A percentile compares a stretch with the other conserved stretches of the same genome.
Evolutionary conservation across 768 basidiomycete genomes (phyloP).

Genomic region (Suillus weaverae): DNA sequence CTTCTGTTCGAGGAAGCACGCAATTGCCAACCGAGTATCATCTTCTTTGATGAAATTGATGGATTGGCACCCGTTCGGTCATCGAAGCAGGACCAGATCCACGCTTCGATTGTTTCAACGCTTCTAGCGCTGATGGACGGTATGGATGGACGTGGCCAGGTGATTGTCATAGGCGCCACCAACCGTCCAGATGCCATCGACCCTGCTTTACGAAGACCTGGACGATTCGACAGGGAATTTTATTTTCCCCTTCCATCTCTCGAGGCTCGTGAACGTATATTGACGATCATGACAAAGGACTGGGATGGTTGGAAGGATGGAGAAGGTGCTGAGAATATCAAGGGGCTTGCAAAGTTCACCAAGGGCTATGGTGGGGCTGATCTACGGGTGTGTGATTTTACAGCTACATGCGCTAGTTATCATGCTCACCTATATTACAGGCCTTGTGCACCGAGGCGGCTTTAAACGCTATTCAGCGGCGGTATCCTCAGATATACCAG

Average conservation of each 20-base stretch:
- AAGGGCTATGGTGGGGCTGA: constrained; percentile 99
- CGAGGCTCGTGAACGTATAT: constrained; percentile 84
- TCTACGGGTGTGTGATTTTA: constrained; percentile 63
- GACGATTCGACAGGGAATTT: constrained; percentile 96
- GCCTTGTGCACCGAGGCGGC: constrained; percentile 97
- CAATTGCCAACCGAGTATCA: constrained; percentile 91
- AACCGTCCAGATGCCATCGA: constrained; percentile 98
- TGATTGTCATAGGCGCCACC: constrained; percentile 96
- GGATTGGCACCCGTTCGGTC: constrained; percentile 97
- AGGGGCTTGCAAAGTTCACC: constrained; percentile 81
- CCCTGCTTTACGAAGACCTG: constrained; percentile 90
- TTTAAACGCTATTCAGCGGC: constrained; percentile 91
- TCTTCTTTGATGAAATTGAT: constrained; percentile 99
- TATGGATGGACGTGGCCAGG: constrained; percentile 98
- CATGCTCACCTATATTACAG: constrained; percentile 36
- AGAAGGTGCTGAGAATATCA: constrained; percentile 46
- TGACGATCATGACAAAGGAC: constrained; percentile 84
- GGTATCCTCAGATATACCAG: constrained; percentile 97
- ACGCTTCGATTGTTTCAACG: constrained; percentile 96
- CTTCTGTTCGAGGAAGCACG: constrained; percentile 95
- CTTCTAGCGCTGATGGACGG: constrained; percentile 98
- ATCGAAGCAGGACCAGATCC: constrained; percentile 99
- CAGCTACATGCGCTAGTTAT: constrained; percentile 12
- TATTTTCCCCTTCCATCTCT: constrained; percentile 90
- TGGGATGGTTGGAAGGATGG: constrained; percentile 83